Base-by-base conservation (phyloP, 2,329 filamentous ascomycete species). In the Blastomyces emzantsi region DNA sequence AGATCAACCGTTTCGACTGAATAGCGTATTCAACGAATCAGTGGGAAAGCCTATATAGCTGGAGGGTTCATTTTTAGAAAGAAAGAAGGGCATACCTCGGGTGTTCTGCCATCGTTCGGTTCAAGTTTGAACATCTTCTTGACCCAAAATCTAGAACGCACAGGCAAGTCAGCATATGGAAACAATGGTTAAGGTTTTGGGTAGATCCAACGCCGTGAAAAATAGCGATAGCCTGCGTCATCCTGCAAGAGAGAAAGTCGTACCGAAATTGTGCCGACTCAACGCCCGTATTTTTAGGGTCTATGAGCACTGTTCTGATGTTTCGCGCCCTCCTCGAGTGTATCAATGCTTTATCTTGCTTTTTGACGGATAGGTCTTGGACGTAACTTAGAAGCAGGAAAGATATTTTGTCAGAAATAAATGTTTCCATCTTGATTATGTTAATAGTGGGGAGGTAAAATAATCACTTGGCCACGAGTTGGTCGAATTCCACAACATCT, bases 111-210 rank as follows among this genome's bases (percentile, higher is more conserved):
- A 25, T 78, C 78, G 54, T 74, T 70, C 45, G 74, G 70, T 63
- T 78, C 74, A 52, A 82, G 73, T 61, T 77, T 78, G 68, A 82
- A 82, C 80, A 81, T 82, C 68, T 81, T 81, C 67, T 81, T 82
- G 30, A 80, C 79, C 80, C 80, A 82, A 65, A 81, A 81, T 57
- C 80, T 81, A 65, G 54, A 45, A 57, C 33, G 58, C 15, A 47
- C 62, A 15, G 17, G 7, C 59, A 52, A 61, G 64, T 67, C 36
- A 65, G 60, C 45, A 39, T 28, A 47, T 49, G 55, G 19, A 30
- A 62, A 33, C 7, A 17, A 43, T 19, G 13, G 19, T 17, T 17
- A 51, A 33, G 47, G 41, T 17, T 47, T 25, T 13, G 7, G 22
- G 11, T 43, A 45, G 43, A 17, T 28, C 28, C 19, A 39, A 19